Base-by-base conservation (phyloP, 441 rosid genomes). In the Corymbia citriodora region DNA sequence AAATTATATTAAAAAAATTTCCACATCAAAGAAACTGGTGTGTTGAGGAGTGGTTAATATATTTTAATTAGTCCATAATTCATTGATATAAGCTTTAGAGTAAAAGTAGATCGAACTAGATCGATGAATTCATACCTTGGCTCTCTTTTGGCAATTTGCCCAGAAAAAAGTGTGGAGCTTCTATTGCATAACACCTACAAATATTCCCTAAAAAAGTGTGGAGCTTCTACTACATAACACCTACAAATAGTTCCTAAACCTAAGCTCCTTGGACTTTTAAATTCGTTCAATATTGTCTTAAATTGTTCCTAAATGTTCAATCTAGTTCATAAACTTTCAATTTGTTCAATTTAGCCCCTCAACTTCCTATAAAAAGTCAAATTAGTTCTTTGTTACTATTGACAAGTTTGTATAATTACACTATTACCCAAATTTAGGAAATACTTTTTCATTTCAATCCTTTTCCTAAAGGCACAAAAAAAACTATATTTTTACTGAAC, bases 111-210 rank as follows among this genome's bases (percentile, higher is more conserved):
- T 59, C 63, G 13, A 59, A 23, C 27, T 59, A 59, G 0, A 59
- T 4, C 10, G 10, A 59, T 0, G 0, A 59, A 59, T 23, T 59
- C 13, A 13, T 1, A 10, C 63, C 25, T 59, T 12, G 25, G 25
- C 25, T 4, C 63, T 23, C 29, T 59, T 15, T 23, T 23, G 63
- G 13, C 2, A 1, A 10, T 23, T 29, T 23, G 0, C 1, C 13
- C 3, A 29, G 29, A 59, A 23, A 23, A 59, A 57, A 59, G 29
- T 59, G 0, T 59, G 23, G 63, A 59, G 29, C 29, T 59, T 59
- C 0, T 59, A 59, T 23, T 57, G 29, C 25, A 6, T 23, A 59
- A 59, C 63, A 27, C 63, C 29, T 23, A 25, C 63, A 23, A 59
- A 59, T 59, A 59, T 27, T 59, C 63, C 63, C 63, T 59, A 59